Conservation (phyloP, 108 stramenopile genomes). For the Nitzschia putrida region DNA sequence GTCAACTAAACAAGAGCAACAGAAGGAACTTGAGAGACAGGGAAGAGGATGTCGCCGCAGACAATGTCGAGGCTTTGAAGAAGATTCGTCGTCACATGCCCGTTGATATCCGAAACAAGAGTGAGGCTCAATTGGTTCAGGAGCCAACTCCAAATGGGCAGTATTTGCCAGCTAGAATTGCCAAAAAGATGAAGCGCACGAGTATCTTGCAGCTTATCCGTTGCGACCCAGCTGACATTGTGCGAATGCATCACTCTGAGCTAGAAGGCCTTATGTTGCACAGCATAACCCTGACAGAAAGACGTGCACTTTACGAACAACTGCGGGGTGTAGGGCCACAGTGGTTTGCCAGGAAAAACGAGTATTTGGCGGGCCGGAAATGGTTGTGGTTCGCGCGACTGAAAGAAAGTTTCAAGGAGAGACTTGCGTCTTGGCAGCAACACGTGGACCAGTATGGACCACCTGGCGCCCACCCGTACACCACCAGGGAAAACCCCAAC, state of each 20-base stretch:
- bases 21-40: conserved; percentile 28
- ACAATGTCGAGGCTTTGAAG: conserved; percentile 32
- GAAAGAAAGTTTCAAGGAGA: conserved; percentile 31
- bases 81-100: conserved; percentile 46
- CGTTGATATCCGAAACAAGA: conserved; percentile 35
- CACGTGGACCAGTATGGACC: conserved; percentile 31
- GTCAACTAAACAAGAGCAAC: conserved; percentile 35
- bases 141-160: conserved; percentile 39
- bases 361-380: conserved; percentile 24
- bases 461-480: conserved; percentile 23
- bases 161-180: conserved; percentile 31
- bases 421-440: background rate
- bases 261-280: conserved; percentile 31
- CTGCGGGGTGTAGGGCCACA: conserved; percentile 4
- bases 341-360: conserved; percentile 17
- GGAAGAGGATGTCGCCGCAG: conserved; percentile 29
- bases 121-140: conserved; percentile 27
- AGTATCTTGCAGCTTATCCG: conserved; percentile 38
- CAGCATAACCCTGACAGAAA: conserved; percentile 44
- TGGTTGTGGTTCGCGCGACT: conserved; percentile 29
- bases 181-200: conserved; percentile 46
- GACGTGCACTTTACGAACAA: conserved; percentile 39
- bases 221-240: conserved; percentile 28
- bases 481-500: background rate
- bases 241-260: conserved; percentile 32